These are phyloP conservation scores for Leishmania lainsoni DNA, from an alignment of 208 protist species.

Conservation along the genomic window DNA sequence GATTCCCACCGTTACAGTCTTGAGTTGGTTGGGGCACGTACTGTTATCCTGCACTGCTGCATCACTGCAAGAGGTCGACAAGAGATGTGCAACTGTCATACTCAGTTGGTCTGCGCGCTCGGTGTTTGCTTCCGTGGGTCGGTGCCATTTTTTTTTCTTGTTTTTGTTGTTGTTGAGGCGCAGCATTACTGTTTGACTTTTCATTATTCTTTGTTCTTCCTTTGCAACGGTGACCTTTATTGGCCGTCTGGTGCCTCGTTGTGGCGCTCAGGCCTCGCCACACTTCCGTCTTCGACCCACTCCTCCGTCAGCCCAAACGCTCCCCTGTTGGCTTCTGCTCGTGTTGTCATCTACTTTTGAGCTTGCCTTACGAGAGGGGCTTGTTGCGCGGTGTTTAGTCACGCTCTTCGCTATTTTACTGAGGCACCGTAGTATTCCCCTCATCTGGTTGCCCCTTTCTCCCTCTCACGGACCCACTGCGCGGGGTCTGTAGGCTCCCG, in stretches of 20 bases:
- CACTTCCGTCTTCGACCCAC: too few relatives aligned
- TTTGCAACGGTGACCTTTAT: not conserved
- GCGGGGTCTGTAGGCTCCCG: too few relatives aligned
- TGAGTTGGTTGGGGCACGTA: not conserved
- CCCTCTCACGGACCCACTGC: too few relatives aligned
- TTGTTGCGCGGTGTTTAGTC: not conserved
- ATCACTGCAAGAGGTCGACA: not conserved
- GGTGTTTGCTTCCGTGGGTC: not conserved
- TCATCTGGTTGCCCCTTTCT: too few relatives aligned
- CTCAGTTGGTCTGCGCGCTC: not conserved
- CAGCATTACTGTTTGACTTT: too few relatives aligned
- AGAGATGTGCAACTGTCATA: not conserved
- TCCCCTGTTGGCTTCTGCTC: not conserved
- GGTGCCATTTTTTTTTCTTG: not conserved
- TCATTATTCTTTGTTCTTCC: not conserved
- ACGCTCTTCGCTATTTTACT: not conserved
- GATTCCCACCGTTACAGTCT: not conserved
- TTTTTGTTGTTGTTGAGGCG: not conserved
- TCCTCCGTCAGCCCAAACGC: not conserved
- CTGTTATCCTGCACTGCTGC: not conserved
- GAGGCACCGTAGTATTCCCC: not conserved
- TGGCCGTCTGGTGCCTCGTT: not conserved
- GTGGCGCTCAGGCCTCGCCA: not conserved
- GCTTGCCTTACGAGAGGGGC: not conserved
- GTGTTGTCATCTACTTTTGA: not conserved